Percentiles rank a stretch among this genome's conserved stretches.
phyloP scores from a whole-genome alignment of 1,284 basidiomycete genomes.

The Boletus sp. region DNA sequence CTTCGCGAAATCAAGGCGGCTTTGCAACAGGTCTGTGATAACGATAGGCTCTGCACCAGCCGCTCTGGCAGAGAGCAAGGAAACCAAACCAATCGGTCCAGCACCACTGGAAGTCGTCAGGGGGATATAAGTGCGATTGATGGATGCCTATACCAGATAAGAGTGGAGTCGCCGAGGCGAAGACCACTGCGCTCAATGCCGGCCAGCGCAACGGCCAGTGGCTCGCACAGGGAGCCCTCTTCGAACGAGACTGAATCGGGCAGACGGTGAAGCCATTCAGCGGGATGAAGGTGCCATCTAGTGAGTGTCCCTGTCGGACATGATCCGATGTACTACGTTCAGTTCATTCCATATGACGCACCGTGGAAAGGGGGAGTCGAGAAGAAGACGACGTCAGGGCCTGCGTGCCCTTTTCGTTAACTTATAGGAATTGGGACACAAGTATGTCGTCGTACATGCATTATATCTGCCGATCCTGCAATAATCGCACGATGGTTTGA shows the following conservation, averaged over 20 bases:
- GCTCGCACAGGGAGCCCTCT: slow-evolving; percentile 66
- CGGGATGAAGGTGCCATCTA: slow-evolving; percentile 64
- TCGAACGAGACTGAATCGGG: slow-evolving; percentile 62
- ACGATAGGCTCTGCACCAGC: slow-evolving; percentile 79
- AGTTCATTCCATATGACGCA: slow-evolving; percentile 21
- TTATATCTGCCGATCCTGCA: slow-evolving; percentile 65
- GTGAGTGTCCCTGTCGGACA: slow-evolving; percentile 53
- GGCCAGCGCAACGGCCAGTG: slow-evolving; percentile 62
- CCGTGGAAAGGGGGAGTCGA: slow-evolving; percentile 69
- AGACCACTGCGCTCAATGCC: slow-evolving; percentile 64
- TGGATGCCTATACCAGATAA: slow-evolving; percentile 53
- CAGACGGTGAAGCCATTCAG: slow-evolving; percentile 64
- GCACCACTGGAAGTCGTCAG: slow-evolving; percentile 56
- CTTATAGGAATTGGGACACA: not conserved
- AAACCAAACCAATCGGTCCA: slow-evolving; percentile 85
- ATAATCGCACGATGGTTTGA: slow-evolving; percentile 57
- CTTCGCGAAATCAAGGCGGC: slow-evolving; percentile 82
- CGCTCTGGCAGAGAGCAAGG: slow-evolving; percentile 79
- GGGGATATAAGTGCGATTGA: not conserved
- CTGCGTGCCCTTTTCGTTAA: slow-evolving; percentile 26
- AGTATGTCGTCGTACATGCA: slow-evolving; percentile 43
- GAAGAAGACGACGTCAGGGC: slow-evolving; percentile 64
- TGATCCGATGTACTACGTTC: slow-evolving; percentile 2
- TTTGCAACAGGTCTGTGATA: slow-evolving; percentile 81
- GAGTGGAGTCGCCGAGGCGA: slow-evolving; percentile 59